Conservation (phyloP, 164 flowering plant genomes). For the Piper betle region DNA sequence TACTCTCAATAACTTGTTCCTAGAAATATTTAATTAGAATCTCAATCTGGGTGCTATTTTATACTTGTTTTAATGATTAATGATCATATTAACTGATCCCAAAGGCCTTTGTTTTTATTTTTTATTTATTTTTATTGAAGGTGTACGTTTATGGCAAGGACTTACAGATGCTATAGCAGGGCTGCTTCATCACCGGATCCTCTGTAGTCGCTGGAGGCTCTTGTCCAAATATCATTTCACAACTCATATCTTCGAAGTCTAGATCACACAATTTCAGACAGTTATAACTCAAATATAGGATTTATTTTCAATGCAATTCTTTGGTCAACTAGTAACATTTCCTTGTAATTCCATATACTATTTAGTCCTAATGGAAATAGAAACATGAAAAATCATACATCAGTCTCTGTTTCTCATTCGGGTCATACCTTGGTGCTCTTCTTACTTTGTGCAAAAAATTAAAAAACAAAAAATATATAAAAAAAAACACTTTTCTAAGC, state of each 20-base stretch:
- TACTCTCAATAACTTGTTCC: too few relatives aligned
- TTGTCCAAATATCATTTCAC: slow-evolving; percentile 81
- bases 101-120: too few relatives aligned
- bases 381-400: not conserved
- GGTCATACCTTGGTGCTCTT: too few relatives aligned
- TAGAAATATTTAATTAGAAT: not conserved
- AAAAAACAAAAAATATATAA: too few relatives aligned
- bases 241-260: slow-evolving; percentile 99
- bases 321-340: not conserved
- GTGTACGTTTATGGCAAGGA: too few relatives aligned
- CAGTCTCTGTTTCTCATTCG: too few relatives aligned
- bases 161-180: slow-evolving; percentile 79
- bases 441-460: too few relatives aligned
- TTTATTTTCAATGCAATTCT: not conserved
- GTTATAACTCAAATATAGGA: not conserved
- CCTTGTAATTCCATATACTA: not conserved
- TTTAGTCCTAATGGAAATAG: not conserved
- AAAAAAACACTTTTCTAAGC: too few relatives aligned
- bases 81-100: too few relatives aligned
- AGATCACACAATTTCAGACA: slow-evolving; percentile 8
- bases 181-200: slow-evolving; percentile 78
- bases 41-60: too few relatives aligned
- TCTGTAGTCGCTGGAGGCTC: slow-evolving; percentile 49
- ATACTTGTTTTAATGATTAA: too few relatives aligned
- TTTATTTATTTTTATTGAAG: too few relatives aligned